Evolutionary conservation across 2,329 filamentous ascomycete genomes (phyloP), one percentile per base, ranked within the genome.

Genomic region (Sordariomycetes sp.): DNA sequence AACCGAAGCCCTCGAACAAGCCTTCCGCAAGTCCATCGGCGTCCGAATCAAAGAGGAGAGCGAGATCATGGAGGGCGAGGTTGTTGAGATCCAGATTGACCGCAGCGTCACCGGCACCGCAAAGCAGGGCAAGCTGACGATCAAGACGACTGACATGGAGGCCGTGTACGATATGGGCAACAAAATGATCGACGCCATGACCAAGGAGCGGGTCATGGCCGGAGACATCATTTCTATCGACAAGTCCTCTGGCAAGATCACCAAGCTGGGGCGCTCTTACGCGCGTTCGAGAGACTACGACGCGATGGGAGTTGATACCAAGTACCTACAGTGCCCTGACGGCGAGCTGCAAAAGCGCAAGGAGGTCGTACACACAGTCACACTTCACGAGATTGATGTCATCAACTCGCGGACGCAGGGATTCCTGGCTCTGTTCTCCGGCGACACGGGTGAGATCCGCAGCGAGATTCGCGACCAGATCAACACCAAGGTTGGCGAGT

Each of bases 131-230:
- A 98, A 98, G 64, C 79, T 98, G 44, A 98, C 92, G 15, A 94
- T 98, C 67, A 98, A 98, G 67, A 98, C 92, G 9, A 96, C 90
- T 38, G 92, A 98, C 59, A 98, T 98, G 92, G 92, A 98, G 63
- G 94, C 92, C 10, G 85, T 98, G 45, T 98, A 96, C 65, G 92
- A 98, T 53, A 95, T 98, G 88, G 92, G 92, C 44, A 90, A 84
- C 46, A 96, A 96, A 66, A 96, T 98, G 92, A 98, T 98, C 46
- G 92, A 98, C 55, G 87, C 87, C 44, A 95, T 98, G 87, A 95
- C 88, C 46, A 96, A 96, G 64, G 92, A 98, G 68, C 90, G 93
- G 50, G 86, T 98, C 44, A 94, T 96, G 81, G 92, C 92, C 5
- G 92, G 92, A 48, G 92, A 98, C 57, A 92, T 98, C 46, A 93